Evolutionary conservation across 2,329 filamentous ascomycete species (phyloP).

Genomic region (Nemania serpens): DNA sequence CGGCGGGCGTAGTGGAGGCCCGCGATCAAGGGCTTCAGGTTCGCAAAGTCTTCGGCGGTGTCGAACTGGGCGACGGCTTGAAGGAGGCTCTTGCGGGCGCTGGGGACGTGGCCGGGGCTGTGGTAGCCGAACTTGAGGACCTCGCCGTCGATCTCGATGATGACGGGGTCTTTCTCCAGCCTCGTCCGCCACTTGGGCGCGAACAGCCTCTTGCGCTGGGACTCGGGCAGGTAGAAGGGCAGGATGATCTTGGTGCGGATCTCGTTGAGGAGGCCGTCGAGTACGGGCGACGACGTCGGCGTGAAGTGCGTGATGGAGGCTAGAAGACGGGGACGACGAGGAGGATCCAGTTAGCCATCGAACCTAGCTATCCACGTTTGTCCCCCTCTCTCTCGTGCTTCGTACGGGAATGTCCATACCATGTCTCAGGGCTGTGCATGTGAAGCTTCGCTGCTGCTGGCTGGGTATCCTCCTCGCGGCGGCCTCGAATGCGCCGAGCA

Average conservation of each 20-base stretch:
- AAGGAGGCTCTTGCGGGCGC: slow-evolving; percentile 46
- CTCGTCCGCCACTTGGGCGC: slow-evolving; percentile 50
- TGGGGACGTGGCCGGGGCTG: slow-evolving; percentile 49
- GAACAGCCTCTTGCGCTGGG: slow-evolving; percentile 60
- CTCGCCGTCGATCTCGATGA: slow-evolving; percentile 62
- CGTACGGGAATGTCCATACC: slow-evolving; percentile 29
- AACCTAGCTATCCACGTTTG: too few relatives aligned
- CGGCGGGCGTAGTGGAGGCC: slow-evolving; percentile 52
- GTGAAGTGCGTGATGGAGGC: slow-evolving; percentile 51
- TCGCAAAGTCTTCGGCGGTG: slow-evolving; percentile 55
- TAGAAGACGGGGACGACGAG: background rate
- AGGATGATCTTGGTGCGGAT: slow-evolving; percentile 66
- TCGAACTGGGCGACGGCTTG: slow-evolving; percentile 52
- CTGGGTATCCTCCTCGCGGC: slow-evolving; percentile 33
- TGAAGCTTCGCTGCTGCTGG: slow-evolving; percentile 36
- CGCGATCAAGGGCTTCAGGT: slow-evolving; percentile 57
- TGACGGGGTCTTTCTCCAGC: slow-evolving; percentile 60
- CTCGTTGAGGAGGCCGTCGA: slow-evolving; percentile 56
- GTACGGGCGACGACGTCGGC: slow-evolving; percentile 55
- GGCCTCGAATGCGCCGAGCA: slow-evolving; percentile 35
- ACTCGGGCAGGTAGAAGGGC: slow-evolving; percentile 60
- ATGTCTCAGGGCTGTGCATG: slow-evolving; percentile 35
- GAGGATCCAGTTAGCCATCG: too few relatives aligned
- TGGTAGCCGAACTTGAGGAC: slow-evolving; percentile 56
- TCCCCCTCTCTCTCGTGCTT: background rate